Conservation (phyloP, 2,329 filamentous ascomycete species). For the Talaromyces pinophilus region DNA sequence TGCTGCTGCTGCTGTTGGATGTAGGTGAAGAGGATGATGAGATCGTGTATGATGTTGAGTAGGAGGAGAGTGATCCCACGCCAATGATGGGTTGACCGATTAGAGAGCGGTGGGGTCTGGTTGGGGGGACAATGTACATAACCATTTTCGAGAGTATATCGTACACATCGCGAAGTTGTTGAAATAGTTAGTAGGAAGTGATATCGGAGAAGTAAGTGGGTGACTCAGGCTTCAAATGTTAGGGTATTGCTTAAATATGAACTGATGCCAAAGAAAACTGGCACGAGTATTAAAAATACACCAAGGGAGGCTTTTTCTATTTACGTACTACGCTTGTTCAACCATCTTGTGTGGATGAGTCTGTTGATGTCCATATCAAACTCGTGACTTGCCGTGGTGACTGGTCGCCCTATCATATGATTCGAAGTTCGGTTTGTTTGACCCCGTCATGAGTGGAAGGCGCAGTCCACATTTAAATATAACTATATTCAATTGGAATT, state of each 20-base stretch:
- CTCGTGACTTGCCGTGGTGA: conserved; percentile 16
- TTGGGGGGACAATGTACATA: conserved; percentile 21
- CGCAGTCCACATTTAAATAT: not conserved
- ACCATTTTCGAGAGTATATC: conserved; percentile 7
- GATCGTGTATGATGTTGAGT: not conserved
- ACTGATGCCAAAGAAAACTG: conserved; percentile 10
- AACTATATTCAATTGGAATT: not conserved
- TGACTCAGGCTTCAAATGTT: not conserved
- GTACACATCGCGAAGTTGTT: not conserved
- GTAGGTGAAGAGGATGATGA: conserved; percentile 15
- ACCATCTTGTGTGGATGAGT: not conserved
- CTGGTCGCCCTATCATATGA: conserved; percentile 15
- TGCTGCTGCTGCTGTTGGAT: conserved; percentile 10
- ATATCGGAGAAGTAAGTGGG: not conserved
- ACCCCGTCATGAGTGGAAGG: conserved; percentile 5
- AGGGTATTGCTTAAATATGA: conserved; percentile 13
- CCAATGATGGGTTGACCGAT: conserved; percentile 21
- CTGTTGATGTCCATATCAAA: conserved; percentile 11
- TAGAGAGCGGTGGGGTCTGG: conserved; percentile 18
- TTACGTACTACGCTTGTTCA: not conserved
- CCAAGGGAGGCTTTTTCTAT: not conserved
- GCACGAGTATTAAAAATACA: not conserved
- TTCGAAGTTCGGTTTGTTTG: conserved; percentile 6
- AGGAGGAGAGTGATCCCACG: conserved; percentile 6
- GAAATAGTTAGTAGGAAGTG: not conserved